Percentiles rank a stretch among this genome's conserved stretches.
Evolutionary conservation across 176 grass and related monocot species (phyloP).

Genomic region (Juncus effusus): DNA sequence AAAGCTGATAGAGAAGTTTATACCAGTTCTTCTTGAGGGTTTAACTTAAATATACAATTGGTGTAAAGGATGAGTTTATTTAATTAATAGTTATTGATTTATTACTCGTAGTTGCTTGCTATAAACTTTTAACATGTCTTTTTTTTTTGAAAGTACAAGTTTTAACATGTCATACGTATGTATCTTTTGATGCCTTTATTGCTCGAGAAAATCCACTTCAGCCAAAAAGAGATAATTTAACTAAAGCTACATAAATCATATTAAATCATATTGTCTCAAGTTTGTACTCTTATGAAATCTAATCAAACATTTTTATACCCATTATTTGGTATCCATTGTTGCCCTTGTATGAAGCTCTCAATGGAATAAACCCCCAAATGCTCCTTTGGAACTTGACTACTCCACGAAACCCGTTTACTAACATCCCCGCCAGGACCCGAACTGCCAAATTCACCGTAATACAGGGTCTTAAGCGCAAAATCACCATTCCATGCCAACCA

Average conservation of each 20-base stretch:
- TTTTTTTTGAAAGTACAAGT: too few relatives aligned
- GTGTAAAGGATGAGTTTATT: slow-evolving; percentile 21
- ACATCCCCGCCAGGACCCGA: slow-evolving; percentile 47
- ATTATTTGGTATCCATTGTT: slow-evolving; percentile 67
- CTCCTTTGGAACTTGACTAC: slow-evolving; percentile 61
- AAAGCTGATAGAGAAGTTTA: slow-evolving; percentile 15
- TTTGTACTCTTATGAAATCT: slow-evolving; percentile 2
- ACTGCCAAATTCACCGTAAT: slow-evolving; percentile 67
- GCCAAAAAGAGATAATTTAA: too few relatives aligned
- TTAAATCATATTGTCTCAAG: slow-evolving; percentile 9
- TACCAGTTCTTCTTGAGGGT: slow-evolving; percentile 15
- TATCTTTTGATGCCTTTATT: slow-evolving; percentile 31
- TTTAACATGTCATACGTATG: slow-evolving; percentile 11
- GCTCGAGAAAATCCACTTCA: neutral
- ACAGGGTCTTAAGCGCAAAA: slow-evolving; percentile 85
- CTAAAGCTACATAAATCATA: too few relatives aligned
- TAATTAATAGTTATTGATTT: slow-evolving; percentile 2
- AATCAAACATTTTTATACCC: slow-evolving; percentile 8
- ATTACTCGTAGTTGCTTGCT: neutral
- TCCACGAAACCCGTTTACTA: slow-evolving; percentile 55
- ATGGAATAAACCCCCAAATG: slow-evolving; percentile 68
- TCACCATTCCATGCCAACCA: slow-evolving; percentile 71
- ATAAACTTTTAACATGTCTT: neutral
- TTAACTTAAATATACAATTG: slow-evolving; percentile 8
- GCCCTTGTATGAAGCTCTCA: slow-evolving; percentile 72